These are phyloP conservation scores for Nannochloropsis salina DNA, from an alignment of 108 stramenopile genomes.

Conservation along the genomic window DNA sequence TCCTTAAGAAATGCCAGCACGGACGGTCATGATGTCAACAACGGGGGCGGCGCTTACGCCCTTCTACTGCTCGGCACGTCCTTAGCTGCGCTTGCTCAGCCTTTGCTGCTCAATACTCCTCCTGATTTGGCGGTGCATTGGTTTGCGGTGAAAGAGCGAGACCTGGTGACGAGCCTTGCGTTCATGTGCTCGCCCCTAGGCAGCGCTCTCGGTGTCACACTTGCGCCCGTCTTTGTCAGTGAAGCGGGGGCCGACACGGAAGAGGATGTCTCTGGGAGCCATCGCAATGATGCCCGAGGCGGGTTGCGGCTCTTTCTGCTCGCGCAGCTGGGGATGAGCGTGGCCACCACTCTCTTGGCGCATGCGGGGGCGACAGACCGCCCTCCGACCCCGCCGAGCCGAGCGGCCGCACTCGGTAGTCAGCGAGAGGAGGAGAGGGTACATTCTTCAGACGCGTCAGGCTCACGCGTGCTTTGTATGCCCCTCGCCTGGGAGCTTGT, in stretches of 20 bases:
- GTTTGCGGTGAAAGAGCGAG: background rate
- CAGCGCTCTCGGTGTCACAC: background rate
- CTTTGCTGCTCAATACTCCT: background rate
- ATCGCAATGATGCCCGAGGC: background rate
- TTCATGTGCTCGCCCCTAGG: constrained; percentile 8
- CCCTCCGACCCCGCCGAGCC: background rate
- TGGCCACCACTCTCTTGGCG: background rate
- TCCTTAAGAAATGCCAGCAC: background rate
- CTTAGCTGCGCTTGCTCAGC: constrained; percentile 22
- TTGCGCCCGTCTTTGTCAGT: background rate
- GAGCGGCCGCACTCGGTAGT: background rate
- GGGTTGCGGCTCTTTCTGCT: background rate
- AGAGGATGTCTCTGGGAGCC: background rate
- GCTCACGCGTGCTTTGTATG: background rate
- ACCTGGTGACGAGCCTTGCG: background rate
- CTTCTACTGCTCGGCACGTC: background rate
- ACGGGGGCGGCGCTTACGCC: background rate
- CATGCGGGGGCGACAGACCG: background rate
- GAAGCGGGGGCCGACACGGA: background rate
- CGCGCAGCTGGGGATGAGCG: background rate
- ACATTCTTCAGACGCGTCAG: background rate
- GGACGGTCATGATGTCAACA: background rate
- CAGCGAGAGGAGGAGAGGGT: background rate
- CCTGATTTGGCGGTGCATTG: background rate
- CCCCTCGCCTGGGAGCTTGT: background rate